Evolutionary conservation across 257 asterid species (phyloP).

Genomic region (Solanum corneliomulleri): DNA sequence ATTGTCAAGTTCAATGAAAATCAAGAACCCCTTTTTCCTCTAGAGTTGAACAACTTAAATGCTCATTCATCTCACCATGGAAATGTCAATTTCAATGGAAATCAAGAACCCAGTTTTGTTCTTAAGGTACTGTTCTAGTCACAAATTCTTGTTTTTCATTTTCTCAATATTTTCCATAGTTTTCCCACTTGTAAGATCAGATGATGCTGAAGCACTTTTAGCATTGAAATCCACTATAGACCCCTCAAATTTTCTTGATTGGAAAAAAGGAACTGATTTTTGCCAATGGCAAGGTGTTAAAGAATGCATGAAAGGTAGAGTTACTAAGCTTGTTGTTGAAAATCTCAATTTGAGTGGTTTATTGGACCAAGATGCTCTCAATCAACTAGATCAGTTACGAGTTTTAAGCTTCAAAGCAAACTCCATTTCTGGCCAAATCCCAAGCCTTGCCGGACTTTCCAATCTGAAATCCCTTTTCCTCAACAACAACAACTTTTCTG

Average conservation of each 20-base stretch:
- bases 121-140: not conserved
- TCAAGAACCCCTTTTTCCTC: not conserved
- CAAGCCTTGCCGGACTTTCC: constrained; percentile 41
- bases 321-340: constrained; percentile 73
- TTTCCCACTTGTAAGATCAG: constrained; percentile 31
- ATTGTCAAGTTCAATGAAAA: not conserved
- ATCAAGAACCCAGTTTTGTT: not conserved
- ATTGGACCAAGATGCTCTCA: constrained; percentile 46
- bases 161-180: constrained; percentile 6
- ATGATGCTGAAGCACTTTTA: constrained; percentile 63
- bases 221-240: constrained; percentile 45
- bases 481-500: constrained; percentile 52
- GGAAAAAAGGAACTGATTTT: constrained; percentile 31
- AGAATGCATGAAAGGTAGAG: constrained; percentile 68
- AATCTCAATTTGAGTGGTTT: constrained; percentile 51
- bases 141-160: constrained; percentile 4
- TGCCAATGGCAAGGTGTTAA: constrained; percentile 80
- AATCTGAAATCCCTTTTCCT: constrained; percentile 77
- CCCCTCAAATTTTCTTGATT: constrained; percentile 44
- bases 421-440: constrained; percentile 63
- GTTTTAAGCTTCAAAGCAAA: constrained; percentile 76
- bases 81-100: not conserved
- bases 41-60: not conserved
- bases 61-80: not conserved
- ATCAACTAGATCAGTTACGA: constrained; percentile 68